Base-by-base conservation (phyloP, 306 rosid genomes). In the Corylus americana region DNA sequence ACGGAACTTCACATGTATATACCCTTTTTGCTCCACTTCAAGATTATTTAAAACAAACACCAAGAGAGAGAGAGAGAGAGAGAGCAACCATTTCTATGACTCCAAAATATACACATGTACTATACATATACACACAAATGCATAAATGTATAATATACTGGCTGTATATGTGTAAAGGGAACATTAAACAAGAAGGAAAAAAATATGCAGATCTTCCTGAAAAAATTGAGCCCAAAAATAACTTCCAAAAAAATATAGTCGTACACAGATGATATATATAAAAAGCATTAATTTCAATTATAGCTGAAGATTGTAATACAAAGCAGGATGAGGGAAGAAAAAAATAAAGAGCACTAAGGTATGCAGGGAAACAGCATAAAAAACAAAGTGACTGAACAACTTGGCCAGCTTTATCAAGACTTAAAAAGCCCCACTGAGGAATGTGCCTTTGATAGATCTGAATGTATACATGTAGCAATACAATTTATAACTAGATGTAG, bases 201-300 rank as follows among this genome's bases (percentile, higher is more conserved):
- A 54, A 54, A 14, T 53, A 53, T 54, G 58, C n/a, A 54, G 7
- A 53, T 48, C 10, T 48, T 48, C 13, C 51, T 48, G 51, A 48
- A 8, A 48, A 48, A 48, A 48, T 48, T 48, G 51, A 48, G 12
- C 12, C 2, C 51, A 48, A 48, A 22, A 22, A 22, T 6, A 47
- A 47, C 11, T 6, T 7, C 50, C 50, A 6, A 47, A 47, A 6
- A 8, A 47, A 5, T 79, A 51, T 55, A 22, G 50, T 35, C 61
- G 71, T 62, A 66, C 22, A 22, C 14, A 74, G 35, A 70, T 74
- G 57, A 11, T 1, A 20, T 57, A 57, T 20, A 57, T 4, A 67
- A 70, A 67, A 22, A 5, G 78, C 47, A 4, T 27, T 61, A 73
- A 80, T 77, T 76, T 76, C 45, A 76, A 58, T 81, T 64, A 51